These are phyloP conservation scores for Flammula alnicola DNA, from an alignment of 1,284 basidiomycete genomes.

Conservation along the genomic window DNA sequence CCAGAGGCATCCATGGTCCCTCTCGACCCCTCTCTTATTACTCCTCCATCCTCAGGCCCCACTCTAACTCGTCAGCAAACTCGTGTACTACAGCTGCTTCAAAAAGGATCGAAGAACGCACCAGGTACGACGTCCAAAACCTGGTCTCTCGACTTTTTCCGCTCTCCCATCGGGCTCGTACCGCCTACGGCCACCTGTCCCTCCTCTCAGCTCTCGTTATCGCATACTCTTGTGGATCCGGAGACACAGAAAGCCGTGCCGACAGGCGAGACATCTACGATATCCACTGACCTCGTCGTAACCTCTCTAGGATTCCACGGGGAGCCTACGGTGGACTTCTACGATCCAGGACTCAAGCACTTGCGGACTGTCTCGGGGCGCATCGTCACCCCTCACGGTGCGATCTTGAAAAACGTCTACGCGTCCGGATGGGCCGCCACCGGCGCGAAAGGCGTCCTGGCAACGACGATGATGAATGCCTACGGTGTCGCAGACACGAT, in stretches of 20 bases:
- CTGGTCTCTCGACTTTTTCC: slow-evolving; percentile 86
- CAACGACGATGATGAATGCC: slow-evolving; percentile 93
- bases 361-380: slow-evolving; percentile 59
- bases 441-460: slow-evolving; percentile 93
- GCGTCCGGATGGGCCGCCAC: slow-evolving; percentile 93
- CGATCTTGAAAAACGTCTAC: slow-evolving; percentile 70
- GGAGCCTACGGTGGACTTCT: slow-evolving; percentile 57
- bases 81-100: slow-evolving; percentile 68
- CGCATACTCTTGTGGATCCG: slow-evolving; percentile 64
- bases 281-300: slow-evolving; percentile 79
- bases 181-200: slow-evolving; percentile 26
- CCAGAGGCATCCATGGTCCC: slow-evolving; percentile 73
- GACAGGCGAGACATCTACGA: slow-evolving; percentile 59
- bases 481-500: slow-evolving; percentile 80
- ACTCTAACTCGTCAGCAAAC: slow-evolving; percentile 67
- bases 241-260: slow-evolving; percentile 55
- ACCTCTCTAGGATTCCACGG: slow-evolving; percentile 89
- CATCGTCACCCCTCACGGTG: slow-evolving; percentile 50
- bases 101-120: slow-evolving; percentile 64
- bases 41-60: slow-evolving; percentile 34
- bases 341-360: slow-evolving; percentile 56
- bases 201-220: slow-evolving; percentile 51
- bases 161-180: slow-evolving; percentile 63
- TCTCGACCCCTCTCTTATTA: slow-evolving; percentile 51
- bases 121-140: slow-evolving; percentile 58